These are phyloP conservation scores for Eucalyptus erythrocorys DNA, from an alignment of 345 rosid species.

Conservation along the genomic window DNA sequence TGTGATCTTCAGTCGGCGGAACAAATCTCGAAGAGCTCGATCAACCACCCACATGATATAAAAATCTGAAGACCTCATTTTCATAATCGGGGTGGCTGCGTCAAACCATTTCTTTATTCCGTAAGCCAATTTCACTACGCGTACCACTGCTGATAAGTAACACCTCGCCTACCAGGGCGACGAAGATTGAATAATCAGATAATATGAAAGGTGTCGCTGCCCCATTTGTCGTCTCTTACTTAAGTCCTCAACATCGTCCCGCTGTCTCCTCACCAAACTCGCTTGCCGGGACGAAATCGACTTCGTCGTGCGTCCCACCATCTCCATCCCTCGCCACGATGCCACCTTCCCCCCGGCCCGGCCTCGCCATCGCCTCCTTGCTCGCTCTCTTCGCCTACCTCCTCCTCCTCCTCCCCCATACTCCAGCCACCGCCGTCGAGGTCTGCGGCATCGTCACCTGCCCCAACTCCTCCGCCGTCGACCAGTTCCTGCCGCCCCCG, in stretches of 20 bases:
- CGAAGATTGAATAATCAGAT: background rate
- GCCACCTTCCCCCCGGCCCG: background rate
- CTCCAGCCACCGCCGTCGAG: background rate
- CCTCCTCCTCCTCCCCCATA: background rate
- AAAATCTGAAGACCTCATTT: background rate
- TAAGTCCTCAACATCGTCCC: background rate
- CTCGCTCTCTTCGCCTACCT: background rate
- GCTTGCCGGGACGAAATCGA: background rate
- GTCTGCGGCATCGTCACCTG: conserved; percentile 1
- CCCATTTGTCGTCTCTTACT: background rate
- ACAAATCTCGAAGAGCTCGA: background rate
- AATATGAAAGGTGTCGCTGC: background rate
- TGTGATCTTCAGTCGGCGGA: background rate
- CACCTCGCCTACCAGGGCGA: background rate
- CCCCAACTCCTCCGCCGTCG: background rate
- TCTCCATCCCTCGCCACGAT: background rate
- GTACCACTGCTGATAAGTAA: too few species aligned
- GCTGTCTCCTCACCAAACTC: background rate
- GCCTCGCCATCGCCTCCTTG: background rate
- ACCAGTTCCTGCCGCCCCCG: background rate
- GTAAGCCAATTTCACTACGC: background rate
- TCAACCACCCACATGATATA: background rate
- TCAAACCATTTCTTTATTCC: background rate
- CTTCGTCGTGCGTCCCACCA: background rate
- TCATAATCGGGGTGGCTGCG: background rate